A percentile compares a stretch with the other conserved stretches of the same genome.
Conservation (phyloP, 2,329 filamentous ascomycete species). For the Colletotrichum liaoningense region DNA sequence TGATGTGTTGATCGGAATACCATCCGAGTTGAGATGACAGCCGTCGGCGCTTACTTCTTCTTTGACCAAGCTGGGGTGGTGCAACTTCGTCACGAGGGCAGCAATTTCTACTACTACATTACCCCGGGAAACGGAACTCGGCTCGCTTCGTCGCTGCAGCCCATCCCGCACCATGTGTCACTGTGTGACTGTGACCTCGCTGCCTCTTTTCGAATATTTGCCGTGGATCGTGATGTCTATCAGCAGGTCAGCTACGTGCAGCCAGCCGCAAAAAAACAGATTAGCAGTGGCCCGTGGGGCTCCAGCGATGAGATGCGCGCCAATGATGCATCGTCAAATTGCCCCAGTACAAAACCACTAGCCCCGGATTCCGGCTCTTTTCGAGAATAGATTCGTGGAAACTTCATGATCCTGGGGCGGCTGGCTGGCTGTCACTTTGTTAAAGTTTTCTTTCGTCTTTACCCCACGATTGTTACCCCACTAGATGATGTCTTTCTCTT, state of each 20-base stretch:
- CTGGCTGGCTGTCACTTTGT: too few relatives aligned
- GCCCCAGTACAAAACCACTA: neutral
- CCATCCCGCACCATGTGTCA: neutral
- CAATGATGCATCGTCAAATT: neutral
- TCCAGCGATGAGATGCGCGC: neutral
- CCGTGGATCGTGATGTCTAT: neutral
- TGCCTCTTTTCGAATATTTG: neutral
- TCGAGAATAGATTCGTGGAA: constrained; percentile 2
- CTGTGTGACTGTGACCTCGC: too few relatives aligned
- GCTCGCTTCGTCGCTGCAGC: neutral
- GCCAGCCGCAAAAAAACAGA: neutral
- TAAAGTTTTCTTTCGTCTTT: neutral
- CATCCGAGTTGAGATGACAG: neutral
- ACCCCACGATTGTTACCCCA: neutral
- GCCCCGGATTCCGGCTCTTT: neutral
- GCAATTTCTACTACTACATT: neutral
- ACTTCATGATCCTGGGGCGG: neutral
- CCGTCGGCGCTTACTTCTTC: neutral
- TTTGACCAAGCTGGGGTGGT: neutral
- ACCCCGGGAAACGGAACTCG: neutral
- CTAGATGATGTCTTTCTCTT: neutral
- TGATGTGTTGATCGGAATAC: neutral
- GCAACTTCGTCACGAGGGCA: neutral
- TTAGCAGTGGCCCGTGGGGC: neutral
- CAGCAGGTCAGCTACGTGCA: neutral